Evolutionary conservation across 805 yeast genomes (phyloP).

Genomic region (Torulaspora quercuum): DNA sequence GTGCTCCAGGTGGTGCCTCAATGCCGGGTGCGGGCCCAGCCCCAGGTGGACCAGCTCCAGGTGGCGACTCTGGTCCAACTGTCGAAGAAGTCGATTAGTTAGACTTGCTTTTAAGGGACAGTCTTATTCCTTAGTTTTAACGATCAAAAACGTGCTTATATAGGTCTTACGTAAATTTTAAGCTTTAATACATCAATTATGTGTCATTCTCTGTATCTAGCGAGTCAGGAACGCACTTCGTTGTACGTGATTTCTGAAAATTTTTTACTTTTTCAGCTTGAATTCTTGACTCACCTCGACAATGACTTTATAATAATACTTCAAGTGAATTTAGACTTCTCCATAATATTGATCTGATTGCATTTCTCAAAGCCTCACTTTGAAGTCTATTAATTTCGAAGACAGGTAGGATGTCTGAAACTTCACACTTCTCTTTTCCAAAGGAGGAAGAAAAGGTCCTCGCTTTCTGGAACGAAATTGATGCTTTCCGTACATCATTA

Average conservation of each 20-base stretch:
- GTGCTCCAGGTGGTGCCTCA: constrained; percentile 68
- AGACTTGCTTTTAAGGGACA: not conserved
- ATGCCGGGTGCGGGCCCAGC: constrained; percentile 56
- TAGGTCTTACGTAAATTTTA: too few relatives aligned
- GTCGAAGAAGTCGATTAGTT: constrained; percentile 73
- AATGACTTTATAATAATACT: too few relatives aligned
- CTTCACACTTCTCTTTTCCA: constrained; percentile 65
- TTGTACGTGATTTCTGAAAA: too few relatives aligned
- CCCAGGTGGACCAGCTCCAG: constrained; percentile 43
- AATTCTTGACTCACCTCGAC: too few relatives aligned
- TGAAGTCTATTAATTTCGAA: too few relatives aligned
- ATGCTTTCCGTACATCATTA: constrained; percentile 88
- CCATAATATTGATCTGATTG: not conserved
- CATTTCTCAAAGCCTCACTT: too few relatives aligned
- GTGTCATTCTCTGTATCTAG: too few relatives aligned
- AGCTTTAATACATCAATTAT: too few relatives aligned
- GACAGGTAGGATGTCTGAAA: constrained; percentile 36
- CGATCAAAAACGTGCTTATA: too few relatives aligned
- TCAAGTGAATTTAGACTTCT: not conserved
- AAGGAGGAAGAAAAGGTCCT: constrained; percentile 83
- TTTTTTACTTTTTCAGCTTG: too few relatives aligned
- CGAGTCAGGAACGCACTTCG: too few relatives aligned
- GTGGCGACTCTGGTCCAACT: constrained; percentile 58
- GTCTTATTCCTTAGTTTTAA: too few relatives aligned
- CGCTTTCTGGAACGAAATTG: constrained; percentile 79